Percentiles rank a stretch among this genome's conserved stretches.
phyloP scores from a whole-genome alignment of 768 basidiomycete genomes.

The Rhodocollybia butyracea region DNA sequence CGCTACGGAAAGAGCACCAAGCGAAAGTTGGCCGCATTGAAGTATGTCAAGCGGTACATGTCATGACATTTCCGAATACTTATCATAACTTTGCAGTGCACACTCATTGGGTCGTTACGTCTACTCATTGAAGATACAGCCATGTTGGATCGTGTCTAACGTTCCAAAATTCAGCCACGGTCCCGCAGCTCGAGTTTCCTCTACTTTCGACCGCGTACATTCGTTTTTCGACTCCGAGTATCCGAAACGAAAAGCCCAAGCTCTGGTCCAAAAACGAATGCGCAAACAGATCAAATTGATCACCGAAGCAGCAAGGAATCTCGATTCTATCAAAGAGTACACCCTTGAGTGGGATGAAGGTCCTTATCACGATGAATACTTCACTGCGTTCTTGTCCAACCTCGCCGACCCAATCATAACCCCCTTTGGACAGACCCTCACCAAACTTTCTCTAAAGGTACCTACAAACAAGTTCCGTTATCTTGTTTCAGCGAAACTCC shows the following conservation, averaged over 20 bases:
- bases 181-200: neutral
- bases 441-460: constrained; percentile 33
- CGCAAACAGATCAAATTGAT: constrained; percentile 33
- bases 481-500: constrained; percentile 30
- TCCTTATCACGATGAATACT: constrained; percentile 33
- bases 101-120: constrained; percentile 27
- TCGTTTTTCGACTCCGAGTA: constrained; percentile 5
- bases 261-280: constrained; percentile 24
- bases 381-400: constrained; percentile 33
- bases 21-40: constrained; percentile 19
- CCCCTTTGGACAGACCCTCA: constrained; percentile 27
- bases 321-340: constrained; percentile 34
- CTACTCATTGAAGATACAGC: constrained; percentile 31
- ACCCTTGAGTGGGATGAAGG: constrained; percentile 36
- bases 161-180: neutral
- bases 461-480: constrained; percentile 33
- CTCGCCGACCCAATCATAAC: constrained; percentile 21
- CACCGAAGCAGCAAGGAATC: constrained; percentile 26
- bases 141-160: constrained; percentile 35
- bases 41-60: constrained; percentile 23
- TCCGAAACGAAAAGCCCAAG: neutral
- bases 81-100: constrained; percentile 16
- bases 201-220: neutral
- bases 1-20: constrained; percentile 27
- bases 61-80: neutral